These are phyloP conservation scores for Gossypium schwendimanii DNA, from an alignment of 441 rosid species.

Conservation along the genomic window DNA sequence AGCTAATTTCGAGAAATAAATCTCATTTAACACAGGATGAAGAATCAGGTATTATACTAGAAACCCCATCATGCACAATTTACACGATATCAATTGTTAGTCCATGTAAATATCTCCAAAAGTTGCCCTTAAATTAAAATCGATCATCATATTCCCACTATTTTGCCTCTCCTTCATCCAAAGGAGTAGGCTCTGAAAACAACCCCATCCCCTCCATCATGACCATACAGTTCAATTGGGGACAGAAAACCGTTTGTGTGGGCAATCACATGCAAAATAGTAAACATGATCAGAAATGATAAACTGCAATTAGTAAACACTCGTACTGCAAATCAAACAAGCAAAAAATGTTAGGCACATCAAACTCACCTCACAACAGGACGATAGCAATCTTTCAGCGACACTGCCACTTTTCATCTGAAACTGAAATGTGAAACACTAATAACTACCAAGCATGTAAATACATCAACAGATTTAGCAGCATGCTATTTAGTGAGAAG, in stretches of 20 bases:
- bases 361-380: constrained; percentile 80
- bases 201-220: neutral
- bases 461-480: constrained; percentile 6
- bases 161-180: constrained; percentile 8
- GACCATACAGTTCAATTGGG: neutral
- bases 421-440: constrained; percentile 36
- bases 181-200: neutral
- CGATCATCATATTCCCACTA: neutral
- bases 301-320: neutral
- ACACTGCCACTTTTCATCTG: constrained; percentile 52
- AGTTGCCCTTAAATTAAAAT: neutral
- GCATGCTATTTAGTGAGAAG: neutral
- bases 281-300: neutral
- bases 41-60: neutral
- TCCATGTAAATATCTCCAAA: neutral
- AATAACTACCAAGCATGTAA: constrained; percentile 15
- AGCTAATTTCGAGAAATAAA: neutral
- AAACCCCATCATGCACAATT: neutral
- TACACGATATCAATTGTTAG: neutral
- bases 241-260: neutral
- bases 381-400: constrained; percentile 56
- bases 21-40: neutral
- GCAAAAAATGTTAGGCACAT: neutral
- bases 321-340: neutral
- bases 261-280: neutral